Base-by-base conservation (phyloP, 2,329 filamentous ascomycete species). In the Penicillium freii region DNA sequence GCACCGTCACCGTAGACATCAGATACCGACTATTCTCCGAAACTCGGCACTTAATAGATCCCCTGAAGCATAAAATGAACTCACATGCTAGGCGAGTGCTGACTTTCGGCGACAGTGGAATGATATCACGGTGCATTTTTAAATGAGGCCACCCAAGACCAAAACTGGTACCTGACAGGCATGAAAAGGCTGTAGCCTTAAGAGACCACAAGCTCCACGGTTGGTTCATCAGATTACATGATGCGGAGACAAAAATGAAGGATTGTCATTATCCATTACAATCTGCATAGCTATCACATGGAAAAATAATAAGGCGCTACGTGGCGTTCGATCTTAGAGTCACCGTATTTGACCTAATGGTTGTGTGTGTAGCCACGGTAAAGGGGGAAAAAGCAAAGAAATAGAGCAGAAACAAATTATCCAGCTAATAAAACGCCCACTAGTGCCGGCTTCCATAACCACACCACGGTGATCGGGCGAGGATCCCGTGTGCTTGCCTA, bases 121-220 rank as follows among this genome's bases (percentile, higher is more conserved):
- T 63, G 62, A 63, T 45, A 65, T 63, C 62, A 66, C 56, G 25
- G 55, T 49, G 42, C 51, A 49, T 43, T 62, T 65, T 56, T 0
- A 56, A 65, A 61, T 15, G 40, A 54, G 56, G 13, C 57, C 29
- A 49, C 23, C 34, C 31, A 44, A 45, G 54, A 21, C 31, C 31
- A 40, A 45, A 50, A 42, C 25, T 17, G 40, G 62, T 65, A 54
- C 62, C 61, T 66, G 61, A 38, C 59, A 63, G 57, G 27, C 38
- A 53, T 13, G 17, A 17, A 38, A 23, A 33, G 15, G 19, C 19
- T 21, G 10, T 31, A n/a, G 17, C n/a, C 21, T 5, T 25, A 25
- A 25, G 31, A 53, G 44, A 46, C 21, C 39, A 51, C 34, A 27
- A 27, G 23, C 23, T 36, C n/a, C 36, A 21, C n/a, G 5, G 36